phyloP scores from a whole-genome alignment of 2,329 filamentous ascomycete genomes.

The Dryadomyces quercus-mongolicae region DNA sequence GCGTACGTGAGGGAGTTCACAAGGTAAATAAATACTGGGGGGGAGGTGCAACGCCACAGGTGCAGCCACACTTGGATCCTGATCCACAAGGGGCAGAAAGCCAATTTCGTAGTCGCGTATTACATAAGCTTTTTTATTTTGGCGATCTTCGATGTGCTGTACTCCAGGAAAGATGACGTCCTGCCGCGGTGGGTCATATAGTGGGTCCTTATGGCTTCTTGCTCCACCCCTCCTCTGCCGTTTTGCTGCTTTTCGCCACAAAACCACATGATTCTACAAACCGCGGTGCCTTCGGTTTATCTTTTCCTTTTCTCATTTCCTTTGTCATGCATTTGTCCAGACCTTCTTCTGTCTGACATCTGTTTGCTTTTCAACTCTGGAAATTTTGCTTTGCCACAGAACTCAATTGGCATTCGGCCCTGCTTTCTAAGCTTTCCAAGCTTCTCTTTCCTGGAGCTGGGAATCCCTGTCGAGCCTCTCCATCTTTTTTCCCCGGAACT shows the following conservation, averaged over 20 bases:
- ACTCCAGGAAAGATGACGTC: too few relatives aligned
- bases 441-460: neutral
- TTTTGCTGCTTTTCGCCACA: neutral
- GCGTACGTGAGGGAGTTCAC: too few relatives aligned
- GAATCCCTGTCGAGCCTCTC: too few relatives aligned
- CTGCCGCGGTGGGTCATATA: neutral
- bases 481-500: neutral
- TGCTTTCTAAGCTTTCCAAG: neutral
- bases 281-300: neutral
- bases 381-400: too few relatives aligned
- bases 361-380: too few relatives aligned
- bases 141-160: too few relatives aligned
- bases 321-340: neutral
- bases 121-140: too few relatives aligned
- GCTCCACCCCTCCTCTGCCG: neutral
- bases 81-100: too few relatives aligned
- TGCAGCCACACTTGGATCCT: too few relatives aligned
- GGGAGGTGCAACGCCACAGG: too few relatives aligned
- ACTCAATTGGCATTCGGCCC: neutral
- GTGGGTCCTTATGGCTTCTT: neutral
- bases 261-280: neutral
- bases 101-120: too few relatives aligned
- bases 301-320: neutral
- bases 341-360: neutral
- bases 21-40: too few relatives aligned